Base-by-base conservation (phyloP, 2,329 filamentous ascomycete genomes). In the Aspergillus costaricaensis region DNA sequence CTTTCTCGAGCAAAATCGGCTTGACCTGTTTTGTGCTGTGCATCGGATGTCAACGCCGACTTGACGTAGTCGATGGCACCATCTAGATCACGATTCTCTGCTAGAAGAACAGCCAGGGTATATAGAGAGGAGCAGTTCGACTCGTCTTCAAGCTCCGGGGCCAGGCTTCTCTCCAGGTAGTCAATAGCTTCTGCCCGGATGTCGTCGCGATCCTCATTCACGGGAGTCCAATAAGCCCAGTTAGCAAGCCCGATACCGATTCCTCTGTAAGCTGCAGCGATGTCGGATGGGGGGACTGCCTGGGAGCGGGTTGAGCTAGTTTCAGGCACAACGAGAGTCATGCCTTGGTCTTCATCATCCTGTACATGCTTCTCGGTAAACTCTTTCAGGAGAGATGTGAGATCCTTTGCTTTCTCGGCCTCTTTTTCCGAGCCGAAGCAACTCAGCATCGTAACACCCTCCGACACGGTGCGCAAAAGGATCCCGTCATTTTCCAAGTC, bases 171-270 rank as follows among this genome's bases (percentile, higher is more conserved):
- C 47, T 89, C 87, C 52, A 98, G 83, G 62, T 87, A 89, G 64
- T 87, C 84, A 39, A 95, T 87, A 2, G 94, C 93, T 71, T 91
- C 89, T 39, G 85, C 82, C 69, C 96, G 92, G 47, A 94, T 86
- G 52, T 89, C 86, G 5, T 87, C 83, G 62, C 95, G 86, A 17
- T 83, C 81, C 43, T 88, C 83, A 23, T 88, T 88, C 65, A 96
- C 88, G 60, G 88, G 91, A 0, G 93, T 96, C 70, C 89, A 83
- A 55, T 88, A 86, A 48, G 93, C 91, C 92, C 92, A 97, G 64
- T 94, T 89, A 2, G 93, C 91, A 67, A 95, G 88, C 14, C 91
- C 89, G 57, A 96, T 82, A 0, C 94, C 95, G 64, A 98, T 89
- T 7, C 91, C 91, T 69, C 92, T 88, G 84, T 94, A 96, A 23